Evolutionary conservation across 768 basidiomycete genomes (phyloP).

Genomic region (Cystofilobasidium macerans): DNA sequence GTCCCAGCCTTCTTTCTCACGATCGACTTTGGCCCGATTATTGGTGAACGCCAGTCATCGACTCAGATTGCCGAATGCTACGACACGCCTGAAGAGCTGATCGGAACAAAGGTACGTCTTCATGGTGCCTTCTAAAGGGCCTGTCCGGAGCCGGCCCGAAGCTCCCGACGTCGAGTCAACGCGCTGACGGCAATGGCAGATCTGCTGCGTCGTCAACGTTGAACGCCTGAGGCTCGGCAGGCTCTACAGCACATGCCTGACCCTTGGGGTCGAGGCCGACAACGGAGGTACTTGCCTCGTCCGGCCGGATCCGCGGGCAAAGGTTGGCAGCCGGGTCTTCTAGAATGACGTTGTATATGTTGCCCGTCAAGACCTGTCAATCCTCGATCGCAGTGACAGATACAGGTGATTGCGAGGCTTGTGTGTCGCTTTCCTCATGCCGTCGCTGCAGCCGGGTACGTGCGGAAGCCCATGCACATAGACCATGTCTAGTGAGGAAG

Average conservation of each 20-base stretch:
- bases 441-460: too few species aligned
- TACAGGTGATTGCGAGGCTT: too few species aligned
- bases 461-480: too few species aligned
- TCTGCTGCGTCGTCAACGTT: conserved; percentile 18
- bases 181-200: not conserved
- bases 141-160: too few species aligned
- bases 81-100: conserved; percentile 11
- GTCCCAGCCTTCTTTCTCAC: conserved; percentile 17
- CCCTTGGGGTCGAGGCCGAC: conserved; percentile 20
- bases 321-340: conserved; percentile 22
- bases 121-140: not conserved
- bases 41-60: conserved; percentile 16
- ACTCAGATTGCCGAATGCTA: conserved; percentile 20
- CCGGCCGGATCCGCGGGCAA: conserved; percentile 19
- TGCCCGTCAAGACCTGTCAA: too few species aligned
- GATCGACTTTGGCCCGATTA: conserved; percentile 21
- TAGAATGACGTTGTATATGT: not conserved
- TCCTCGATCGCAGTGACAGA: too few species aligned
- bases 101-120: conserved; percentile 11
- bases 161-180: too few species aligned
- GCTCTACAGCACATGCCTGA: conserved; percentile 19
- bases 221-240: conserved; percentile 10
- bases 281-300: conserved; percentile 17
- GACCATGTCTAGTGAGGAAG: too few species aligned
- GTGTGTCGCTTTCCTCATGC: too few species aligned